These are phyloP conservation scores for Iris pallida DNA, from an alignment of 116 monocot species.

Conservation along the genomic window DNA sequence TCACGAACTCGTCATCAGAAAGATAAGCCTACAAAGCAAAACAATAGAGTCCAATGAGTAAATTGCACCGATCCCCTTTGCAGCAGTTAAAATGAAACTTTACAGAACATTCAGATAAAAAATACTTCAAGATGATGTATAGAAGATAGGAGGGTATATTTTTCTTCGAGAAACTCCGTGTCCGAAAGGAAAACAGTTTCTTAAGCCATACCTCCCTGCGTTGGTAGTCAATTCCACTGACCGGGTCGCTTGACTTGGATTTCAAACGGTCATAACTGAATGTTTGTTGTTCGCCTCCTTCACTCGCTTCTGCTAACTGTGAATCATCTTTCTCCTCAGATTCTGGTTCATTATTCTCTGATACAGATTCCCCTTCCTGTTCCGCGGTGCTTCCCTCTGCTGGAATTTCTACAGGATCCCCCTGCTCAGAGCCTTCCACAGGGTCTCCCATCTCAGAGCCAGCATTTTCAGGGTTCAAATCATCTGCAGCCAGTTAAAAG, in stretches of 20 bases:
- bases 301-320: conserved; percentile 28
- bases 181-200: conserved; percentile 1
- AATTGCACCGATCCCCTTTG: too few relatives aligned
- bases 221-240: conserved; percentile 44
- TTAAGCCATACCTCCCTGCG: conserved; percentile 49
- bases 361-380: conserved; percentile 4
- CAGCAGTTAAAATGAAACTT: too few relatives aligned
- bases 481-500: conserved; percentile 13
- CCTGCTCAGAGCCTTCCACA: conserved; percentile 28
- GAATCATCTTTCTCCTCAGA: conserved; percentile 27
- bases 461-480: conserved; percentile 23
- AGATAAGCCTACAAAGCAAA: conserved; percentile 55
- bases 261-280: conserved; percentile 48
- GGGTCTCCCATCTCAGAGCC: conserved; percentile 38
- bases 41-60: not conserved
- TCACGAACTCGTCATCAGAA: conserved; percentile 75
- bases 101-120: too few relatives aligned
- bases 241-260: conserved; percentile 56
- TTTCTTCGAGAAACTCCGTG: too few relatives aligned
- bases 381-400: conserved; percentile 30
- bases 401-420: conserved; percentile 40
- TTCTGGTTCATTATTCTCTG: conserved; percentile 26
- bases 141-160: too few relatives aligned
- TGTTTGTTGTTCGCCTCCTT: conserved; percentile 26
- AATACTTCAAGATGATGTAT: too few relatives aligned